Evolutionary conservation across 768 basidiomycete genomes (phyloP).

Genomic region (Russula foetens): DNA sequence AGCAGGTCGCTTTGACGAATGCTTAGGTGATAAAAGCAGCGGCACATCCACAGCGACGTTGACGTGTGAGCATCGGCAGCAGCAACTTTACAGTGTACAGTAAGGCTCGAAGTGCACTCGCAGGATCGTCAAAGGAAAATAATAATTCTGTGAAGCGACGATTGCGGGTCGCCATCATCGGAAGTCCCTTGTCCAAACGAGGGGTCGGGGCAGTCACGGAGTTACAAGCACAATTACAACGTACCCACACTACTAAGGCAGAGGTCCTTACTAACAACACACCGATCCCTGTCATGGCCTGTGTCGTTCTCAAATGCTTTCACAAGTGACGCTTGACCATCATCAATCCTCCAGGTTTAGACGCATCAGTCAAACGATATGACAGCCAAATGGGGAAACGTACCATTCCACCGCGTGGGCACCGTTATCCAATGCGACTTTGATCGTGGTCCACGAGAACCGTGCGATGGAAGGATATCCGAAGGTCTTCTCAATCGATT

Average conservation of each 20-base stretch:
- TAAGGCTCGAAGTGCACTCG: too few species aligned
- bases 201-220: not conserved
- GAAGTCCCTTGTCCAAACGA: not conserved
- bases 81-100: too few species aligned
- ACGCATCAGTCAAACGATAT: not conserved
- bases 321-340: constrained; percentile 66
- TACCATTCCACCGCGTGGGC: constrained; percentile 81
- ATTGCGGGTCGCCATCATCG: too few species aligned
- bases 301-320: constrained; percentile 66
- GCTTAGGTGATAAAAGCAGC: too few species aligned
- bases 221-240: constrained; percentile 37
- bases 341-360: constrained; percentile 60
- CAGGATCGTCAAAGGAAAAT: too few species aligned
- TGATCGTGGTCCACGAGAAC: constrained; percentile 95
- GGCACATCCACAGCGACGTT: too few species aligned
- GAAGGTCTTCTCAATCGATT: constrained; percentile 76
- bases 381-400: not conserved
- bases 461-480: constrained; percentile 86
- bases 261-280: constrained; percentile 63
- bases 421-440: constrained; percentile 71
- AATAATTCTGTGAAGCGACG: too few species aligned
- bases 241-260: constrained; percentile 60
- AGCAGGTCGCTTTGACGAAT: too few species aligned
- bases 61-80: too few species aligned
- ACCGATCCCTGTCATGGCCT: constrained; percentile 70